These are phyloP conservation scores for Phytophthora uliginosa DNA, from an alignment of 352 stramenopile species.

Conservation along the genomic window DNA sequence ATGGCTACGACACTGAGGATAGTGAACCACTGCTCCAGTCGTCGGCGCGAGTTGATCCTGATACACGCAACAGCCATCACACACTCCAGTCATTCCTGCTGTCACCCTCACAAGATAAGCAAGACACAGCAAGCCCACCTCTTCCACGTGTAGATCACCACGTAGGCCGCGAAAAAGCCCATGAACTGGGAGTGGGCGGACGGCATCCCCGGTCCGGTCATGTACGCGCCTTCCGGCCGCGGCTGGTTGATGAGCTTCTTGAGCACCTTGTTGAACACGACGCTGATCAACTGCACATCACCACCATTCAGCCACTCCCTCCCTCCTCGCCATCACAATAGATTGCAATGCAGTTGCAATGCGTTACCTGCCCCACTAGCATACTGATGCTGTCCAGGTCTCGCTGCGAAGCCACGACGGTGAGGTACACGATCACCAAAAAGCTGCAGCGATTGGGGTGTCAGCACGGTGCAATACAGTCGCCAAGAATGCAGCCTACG, in stretches of 20 bases:
- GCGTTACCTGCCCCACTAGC: constrained; percentile 71
- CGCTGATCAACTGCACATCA: constrained; percentile 63
- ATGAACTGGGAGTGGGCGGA: constrained; percentile 89
- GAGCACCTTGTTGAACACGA: constrained; percentile 83
- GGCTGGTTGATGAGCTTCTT: constrained; percentile 82
- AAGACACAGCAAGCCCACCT: constrained; percentile 40
- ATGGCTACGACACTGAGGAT: constrained; percentile 61
- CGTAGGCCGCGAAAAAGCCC: constrained; percentile 80
- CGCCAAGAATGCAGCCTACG: not conserved
- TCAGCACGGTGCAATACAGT: constrained; percentile 13
- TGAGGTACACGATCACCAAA: constrained; percentile 88
- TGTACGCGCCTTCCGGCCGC: constrained; percentile 69
- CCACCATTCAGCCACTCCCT: not conserved
- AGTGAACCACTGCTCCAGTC: constrained; percentile 70
- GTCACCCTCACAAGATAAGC: not conserved
- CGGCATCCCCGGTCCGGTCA: constrained; percentile 79
- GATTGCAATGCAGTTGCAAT: constrained; percentile 3
- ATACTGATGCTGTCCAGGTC: constrained; percentile 82
- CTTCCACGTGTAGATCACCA: constrained; percentile 75
- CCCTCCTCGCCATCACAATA: not conserved
- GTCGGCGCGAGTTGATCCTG: constrained; percentile 63
- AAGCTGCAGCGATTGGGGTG: constrained; percentile 54
- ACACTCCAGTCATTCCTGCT: not conserved
- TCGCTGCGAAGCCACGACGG: constrained; percentile 80
- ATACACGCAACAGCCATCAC: not conserved